Evolutionary conservation across 2,329 filamentous ascomycete species (phyloP), one percentile per base, ranked within the genome.

Genomic region (Trichoderma semiorbis): DNA sequence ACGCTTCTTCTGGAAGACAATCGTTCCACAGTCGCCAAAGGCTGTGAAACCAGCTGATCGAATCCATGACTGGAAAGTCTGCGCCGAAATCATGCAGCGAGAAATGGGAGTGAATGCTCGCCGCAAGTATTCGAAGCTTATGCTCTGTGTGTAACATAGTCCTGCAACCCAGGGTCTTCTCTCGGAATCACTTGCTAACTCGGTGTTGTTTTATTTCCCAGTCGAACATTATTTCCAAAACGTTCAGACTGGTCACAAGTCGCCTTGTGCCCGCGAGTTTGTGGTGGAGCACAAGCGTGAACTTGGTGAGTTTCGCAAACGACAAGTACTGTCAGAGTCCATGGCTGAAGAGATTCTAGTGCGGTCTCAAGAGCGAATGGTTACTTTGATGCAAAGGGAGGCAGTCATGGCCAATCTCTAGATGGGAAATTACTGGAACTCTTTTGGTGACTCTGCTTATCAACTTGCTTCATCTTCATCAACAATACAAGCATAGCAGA

Each of bases 211-310:
- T 3, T 5, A 2, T 43, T 72, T 77, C 50, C 74, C 62, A 85
- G 84, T 83, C 55, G 84, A 85, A 74, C 84, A 85, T 62, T 84
- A 81, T 70, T 85, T 83, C 71, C 82, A 84, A 72, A 85, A 84
- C 72, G 76, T 82, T 28, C 80, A 80, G n/a, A 80, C 78, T 12
- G 74, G 80, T 3, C 77, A 79, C 30, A 75, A 75, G 26, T 84
- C 84, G 0, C 82, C 83, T 8, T 79, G 81, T 32, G 83, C 81
- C 1, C 73, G 69, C 2, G 34, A 69, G 16, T 84, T 81, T 67
- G 78, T 85, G 10, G 67, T 74, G 3, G 79, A 81, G 69, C 80
- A 84, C 70, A 75, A 76, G 28, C 62, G 70, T 18, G 70, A 78
- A 18, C 63, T 75, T 3, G 74, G 78, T 80, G 61, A 66, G 77